Evolutionary conservation across 345 rosid genomes (phyloP).

Genomic region (Raphanus raphanistrum): DNA sequence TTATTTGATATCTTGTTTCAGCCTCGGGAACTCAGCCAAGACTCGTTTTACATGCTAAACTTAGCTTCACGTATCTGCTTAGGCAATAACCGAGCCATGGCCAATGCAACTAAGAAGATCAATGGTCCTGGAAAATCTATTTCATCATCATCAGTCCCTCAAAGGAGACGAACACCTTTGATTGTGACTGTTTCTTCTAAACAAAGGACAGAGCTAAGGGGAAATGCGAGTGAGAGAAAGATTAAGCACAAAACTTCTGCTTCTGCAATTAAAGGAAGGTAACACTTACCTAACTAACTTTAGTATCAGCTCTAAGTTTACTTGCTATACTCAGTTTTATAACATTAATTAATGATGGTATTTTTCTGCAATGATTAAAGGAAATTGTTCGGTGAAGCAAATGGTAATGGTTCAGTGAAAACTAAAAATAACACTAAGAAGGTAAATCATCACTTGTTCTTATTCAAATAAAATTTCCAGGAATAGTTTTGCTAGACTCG

Average conservation of each 20-base stretch:
- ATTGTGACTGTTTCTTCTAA: conserved; percentile 35
- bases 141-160: conserved; percentile 38
- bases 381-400: conserved; percentile 56
- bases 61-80: conserved; percentile 66
- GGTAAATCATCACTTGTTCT: conserved; percentile 45
- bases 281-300: background rate
- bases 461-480: background rate
- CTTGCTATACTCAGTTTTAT: conserved; percentile 9
- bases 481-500: background rate
- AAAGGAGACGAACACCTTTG: conserved; percentile 37
- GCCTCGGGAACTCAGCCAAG: conserved; percentile 69
- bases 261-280: conserved; percentile 46
- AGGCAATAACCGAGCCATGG: conserved; percentile 35
- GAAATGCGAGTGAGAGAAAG: conserved; percentile 43
- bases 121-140: conserved; percentile 38
- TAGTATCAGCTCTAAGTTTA: background rate
- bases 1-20: conserved; percentile 30
- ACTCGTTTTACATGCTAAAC: conserved; percentile 61
- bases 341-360: background rate
- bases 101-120: conserved; percentile 49
- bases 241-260: conserved; percentile 35
- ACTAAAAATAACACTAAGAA: conserved; percentile 40
- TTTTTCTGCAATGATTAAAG: conserved; percentile 41
- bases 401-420: conserved; percentile 34
- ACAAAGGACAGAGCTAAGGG: conserved; percentile 41